phyloP scores from a whole-genome alignment of 306 rosid genomes.

The Trichosanthes truncata region DNA sequence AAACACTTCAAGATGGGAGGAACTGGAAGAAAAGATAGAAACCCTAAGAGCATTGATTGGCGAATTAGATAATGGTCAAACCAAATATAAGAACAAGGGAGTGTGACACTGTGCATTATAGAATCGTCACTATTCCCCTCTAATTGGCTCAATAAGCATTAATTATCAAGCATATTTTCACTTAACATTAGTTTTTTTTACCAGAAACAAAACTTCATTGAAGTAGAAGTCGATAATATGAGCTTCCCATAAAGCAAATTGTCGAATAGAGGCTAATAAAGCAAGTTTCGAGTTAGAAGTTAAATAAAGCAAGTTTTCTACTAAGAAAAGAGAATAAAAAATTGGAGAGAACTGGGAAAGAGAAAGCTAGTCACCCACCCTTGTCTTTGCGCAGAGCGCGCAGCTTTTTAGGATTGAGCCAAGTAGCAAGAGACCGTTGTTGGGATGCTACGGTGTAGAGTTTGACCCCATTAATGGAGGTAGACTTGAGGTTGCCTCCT shows the following conservation, averaged over 20 bases:
- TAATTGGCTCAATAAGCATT: not conserved
- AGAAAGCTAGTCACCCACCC: slow-evolving; percentile 34
- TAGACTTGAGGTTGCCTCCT: slow-evolving; percentile 63
- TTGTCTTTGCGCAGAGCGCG: slow-evolving; percentile 50
- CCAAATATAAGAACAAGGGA: not conserved
- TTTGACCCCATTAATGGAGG: slow-evolving; percentile 64
- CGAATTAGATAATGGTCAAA: not conserved
- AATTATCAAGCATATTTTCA: not conserved
- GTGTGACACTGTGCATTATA: not conserved
- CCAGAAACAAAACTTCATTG: not conserved
- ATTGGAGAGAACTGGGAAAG: not conserved
- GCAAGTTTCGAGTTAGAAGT: not conserved
- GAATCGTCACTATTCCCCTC: not conserved
- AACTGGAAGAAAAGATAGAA: not conserved
- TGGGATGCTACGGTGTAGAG: slow-evolving; percentile 65
- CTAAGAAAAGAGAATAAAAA: not conserved
- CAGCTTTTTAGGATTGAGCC: slow-evolving; percentile 61
- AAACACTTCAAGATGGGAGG: not conserved
- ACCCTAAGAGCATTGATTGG: not conserved
- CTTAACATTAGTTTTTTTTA: not conserved
- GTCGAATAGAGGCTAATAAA: not conserved
- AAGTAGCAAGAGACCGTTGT: slow-evolving; percentile 64
- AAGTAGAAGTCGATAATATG: not conserved
- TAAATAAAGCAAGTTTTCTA: not conserved
- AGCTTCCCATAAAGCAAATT: not conserved